Evolutionary conservation across 371 early-diverging fungal species (phyloP).

Genomic region (Mortierella sp.): DNA sequence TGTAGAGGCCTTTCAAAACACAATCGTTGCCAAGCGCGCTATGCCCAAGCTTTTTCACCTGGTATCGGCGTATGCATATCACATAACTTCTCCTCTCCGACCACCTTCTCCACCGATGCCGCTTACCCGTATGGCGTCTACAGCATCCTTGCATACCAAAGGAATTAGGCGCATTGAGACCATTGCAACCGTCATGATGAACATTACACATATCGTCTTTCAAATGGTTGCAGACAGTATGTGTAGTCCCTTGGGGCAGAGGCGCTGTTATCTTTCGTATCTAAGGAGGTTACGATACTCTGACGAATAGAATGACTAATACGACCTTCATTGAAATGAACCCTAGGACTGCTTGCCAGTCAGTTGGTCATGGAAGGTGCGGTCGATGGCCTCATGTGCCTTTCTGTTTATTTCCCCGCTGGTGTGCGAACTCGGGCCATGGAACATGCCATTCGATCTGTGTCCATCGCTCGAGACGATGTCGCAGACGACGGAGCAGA

Average conservation of each 20-base stretch:
- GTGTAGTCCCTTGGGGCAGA: too few species aligned
- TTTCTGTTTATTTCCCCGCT: conserved; percentile 48
- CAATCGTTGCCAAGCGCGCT: conserved; percentile 40
- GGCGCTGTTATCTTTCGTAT: background rate
- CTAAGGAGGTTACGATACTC: too few species aligned
- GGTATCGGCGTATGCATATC: conserved; percentile 21
- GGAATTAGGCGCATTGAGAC: conserved; percentile 31
- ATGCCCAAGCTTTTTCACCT: conserved; percentile 45
- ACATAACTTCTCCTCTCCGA: conserved; percentile 14
- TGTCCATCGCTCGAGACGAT: background rate
- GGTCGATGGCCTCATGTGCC: conserved; percentile 37
- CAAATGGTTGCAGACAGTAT: conserved; percentile 50
- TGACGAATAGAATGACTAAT: too few species aligned
- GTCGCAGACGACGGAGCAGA: background rate
- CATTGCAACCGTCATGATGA: conserved; percentile 31
- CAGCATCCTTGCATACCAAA: conserved; percentile 23
- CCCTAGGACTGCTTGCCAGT: conserved; percentile 28
- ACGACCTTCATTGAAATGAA: too few species aligned
- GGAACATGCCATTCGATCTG: conserved; percentile 33
- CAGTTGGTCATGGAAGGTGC: conserved; percentile 45
- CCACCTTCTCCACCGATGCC: conserved; percentile 30
- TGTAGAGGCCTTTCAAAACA: conserved; percentile 24
- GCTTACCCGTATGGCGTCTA: conserved; percentile 25
- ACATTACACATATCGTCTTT: conserved; percentile 39
- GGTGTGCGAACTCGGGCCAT: conserved; percentile 46